Evolutionary conservation across 2,329 filamentous ascomycete species (phyloP).

Genomic region (Aspergillus uvarum): DNA sequence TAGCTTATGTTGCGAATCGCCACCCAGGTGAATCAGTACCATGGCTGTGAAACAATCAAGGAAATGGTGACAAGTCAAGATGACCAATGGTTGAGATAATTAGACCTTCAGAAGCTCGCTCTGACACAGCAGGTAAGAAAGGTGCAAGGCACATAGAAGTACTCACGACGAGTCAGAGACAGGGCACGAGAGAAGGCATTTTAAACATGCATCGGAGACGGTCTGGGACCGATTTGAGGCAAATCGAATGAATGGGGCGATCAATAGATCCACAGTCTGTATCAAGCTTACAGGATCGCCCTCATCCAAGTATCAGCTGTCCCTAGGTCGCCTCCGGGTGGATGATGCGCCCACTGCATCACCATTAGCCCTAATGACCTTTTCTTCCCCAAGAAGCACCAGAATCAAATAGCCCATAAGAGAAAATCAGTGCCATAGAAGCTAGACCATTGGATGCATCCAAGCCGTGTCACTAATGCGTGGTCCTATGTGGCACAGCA

Average conservation of each 20-base stretch:
- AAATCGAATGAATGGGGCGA: neutral
- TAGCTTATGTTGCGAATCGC: neutral
- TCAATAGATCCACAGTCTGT: slow-evolving; percentile 16
- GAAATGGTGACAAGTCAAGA: slow-evolving; percentile 18
- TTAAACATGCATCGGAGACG: slow-evolving; percentile 9
- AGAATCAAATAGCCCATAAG: neutral
- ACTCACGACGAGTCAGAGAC: slow-evolving; percentile 13
- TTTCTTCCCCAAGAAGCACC: neutral
- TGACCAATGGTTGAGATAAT: slow-evolving; percentile 13
- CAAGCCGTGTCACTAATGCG: slow-evolving; percentile 17
- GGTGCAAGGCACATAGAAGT: slow-evolving; percentile 15
- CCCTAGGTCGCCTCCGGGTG: slow-evolving; percentile 5
- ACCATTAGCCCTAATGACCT: slow-evolving; percentile 12
- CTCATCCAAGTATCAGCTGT: slow-evolving; percentile 7
- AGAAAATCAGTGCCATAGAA: slow-evolving; percentile 10
- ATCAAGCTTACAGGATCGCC: slow-evolving; percentile 15
- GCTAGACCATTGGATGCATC: slow-evolving; percentile 11
- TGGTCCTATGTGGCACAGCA: slow-evolving; percentile 18
- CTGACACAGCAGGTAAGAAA: slow-evolving; percentile 3
- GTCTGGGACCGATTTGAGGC: neutral
- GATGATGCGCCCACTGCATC: slow-evolving; percentile 7
- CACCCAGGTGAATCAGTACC: slow-evolving; percentile 14
- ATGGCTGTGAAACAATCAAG: slow-evolving; percentile 8
- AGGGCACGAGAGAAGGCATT: slow-evolving; percentile 15
- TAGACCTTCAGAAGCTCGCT: neutral